Percentiles rank a stretch among this genome's conserved stretches.
Evolutionary conservation across 441 rosid genomes (phyloP).

Genomic region (Mallotus japonicus): DNA sequence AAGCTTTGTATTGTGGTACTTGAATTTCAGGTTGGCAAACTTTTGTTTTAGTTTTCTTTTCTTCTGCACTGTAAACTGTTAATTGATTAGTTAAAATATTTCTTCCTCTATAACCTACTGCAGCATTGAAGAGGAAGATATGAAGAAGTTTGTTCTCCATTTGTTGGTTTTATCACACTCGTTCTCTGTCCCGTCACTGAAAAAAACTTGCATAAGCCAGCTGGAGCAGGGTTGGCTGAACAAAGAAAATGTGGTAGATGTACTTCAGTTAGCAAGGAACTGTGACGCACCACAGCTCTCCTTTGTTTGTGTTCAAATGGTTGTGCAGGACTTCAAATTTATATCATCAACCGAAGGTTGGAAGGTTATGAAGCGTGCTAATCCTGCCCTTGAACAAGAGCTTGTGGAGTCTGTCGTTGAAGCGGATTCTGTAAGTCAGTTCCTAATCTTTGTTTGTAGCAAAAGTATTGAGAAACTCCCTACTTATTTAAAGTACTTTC

Average conservation of each 20-base stretch:
- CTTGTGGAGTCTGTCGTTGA: conserved; percentile 65
- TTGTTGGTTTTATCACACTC: conserved; percentile 74
- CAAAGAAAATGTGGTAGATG: conserved; percentile 74
- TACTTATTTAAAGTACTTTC: too few relatives aligned
- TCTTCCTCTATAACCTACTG: conserved; percentile 24
- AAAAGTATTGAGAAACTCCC: too few relatives aligned
- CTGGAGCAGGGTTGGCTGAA: conserved; percentile 59
- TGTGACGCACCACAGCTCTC: conserved; percentile 67
- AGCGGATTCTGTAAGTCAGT: conserved; percentile 60
- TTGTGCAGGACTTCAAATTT: conserved; percentile 68
- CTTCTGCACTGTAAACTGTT: too few relatives aligned
- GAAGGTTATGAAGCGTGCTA: conserved; percentile 65
- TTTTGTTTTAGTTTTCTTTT: too few relatives aligned
- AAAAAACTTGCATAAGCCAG: conserved; percentile 50
- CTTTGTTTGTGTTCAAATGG: conserved; percentile 54
- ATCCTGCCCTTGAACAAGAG: conserved; percentile 76
- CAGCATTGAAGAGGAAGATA: conserved; percentile 74
- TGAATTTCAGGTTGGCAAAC: too few relatives aligned
- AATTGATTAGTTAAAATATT: not conserved
- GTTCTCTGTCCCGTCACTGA: conserved; percentile 64
- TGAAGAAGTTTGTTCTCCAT: conserved; percentile 67
- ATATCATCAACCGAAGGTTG: conserved; percentile 76
- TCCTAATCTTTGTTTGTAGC: conserved; percentile 1
- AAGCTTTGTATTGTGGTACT: too few relatives aligned
- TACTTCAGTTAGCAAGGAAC: conserved; percentile 68